Base-by-base conservation (phyloP, 495 filamentous ascomycete species). In the Cryomyces minteri region DNA sequence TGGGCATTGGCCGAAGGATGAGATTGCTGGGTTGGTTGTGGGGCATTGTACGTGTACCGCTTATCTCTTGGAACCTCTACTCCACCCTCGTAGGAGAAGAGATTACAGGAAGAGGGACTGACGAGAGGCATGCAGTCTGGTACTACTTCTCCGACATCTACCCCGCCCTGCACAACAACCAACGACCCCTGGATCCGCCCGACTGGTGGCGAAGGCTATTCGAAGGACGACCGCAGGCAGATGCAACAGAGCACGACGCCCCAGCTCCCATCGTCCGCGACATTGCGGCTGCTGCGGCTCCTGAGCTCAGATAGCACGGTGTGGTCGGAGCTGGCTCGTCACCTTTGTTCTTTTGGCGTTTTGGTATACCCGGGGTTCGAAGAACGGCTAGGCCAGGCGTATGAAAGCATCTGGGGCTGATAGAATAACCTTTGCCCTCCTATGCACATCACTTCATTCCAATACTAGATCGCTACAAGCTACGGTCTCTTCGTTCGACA, bases 91-190 rank as follows among this genome's bases (percentile, higher is more conserved):
- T 33, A 9, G 6, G 43, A 2, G 18, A 25, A 25, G n/a, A 45
- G 12, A 39, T 39, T 31, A 39, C 5, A 44, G 18, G 28, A 39
- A 7, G 46, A 51, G 18, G 2, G 1, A 3, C 34, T 38, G 34
- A 38, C 34, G 34, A 58, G 41, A 59, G 39, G 12, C 31, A 2
- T 28, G 25, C 40, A 74, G 72, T 96, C 31, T 98, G 88, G 82
- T 98, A 96, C 59, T 98, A 93, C 67, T 96, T 96, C 66, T 82
- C 77, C 42, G 90, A 98, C 56, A 86, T 98, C 11, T 98, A 94
- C 59, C 90, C 90, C 5, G 79, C 84, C 30, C 71, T 95, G 40
- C 82, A 94, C 60, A 75, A 77, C 50, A 88, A 86, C 30, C 79
- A 80, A 39, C 72, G 83, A 40, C 90, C 90, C 5, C 66, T 98